Evolutionary conservation across 208 protist species (phyloP), one percentile per base, ranked within the genome.

Genomic region (Crithidia mellificae): DNA sequence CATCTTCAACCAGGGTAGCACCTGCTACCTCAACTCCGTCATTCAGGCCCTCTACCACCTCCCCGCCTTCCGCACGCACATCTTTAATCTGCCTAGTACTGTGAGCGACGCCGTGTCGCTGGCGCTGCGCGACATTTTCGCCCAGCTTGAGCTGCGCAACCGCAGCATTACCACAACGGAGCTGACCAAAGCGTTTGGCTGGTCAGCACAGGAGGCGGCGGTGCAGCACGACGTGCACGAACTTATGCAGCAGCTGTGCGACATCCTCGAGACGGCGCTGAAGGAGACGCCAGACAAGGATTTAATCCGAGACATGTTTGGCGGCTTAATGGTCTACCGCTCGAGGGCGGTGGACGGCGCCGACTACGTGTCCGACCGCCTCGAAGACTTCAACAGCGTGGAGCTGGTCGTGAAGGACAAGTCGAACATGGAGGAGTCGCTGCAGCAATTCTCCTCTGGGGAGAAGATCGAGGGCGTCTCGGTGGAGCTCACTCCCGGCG

Each of bases 211-310:
- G 30, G 86, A 92, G 20, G 78, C 77, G 29, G 74, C 78, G 30
- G 65, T 87, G 30, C 95, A 97, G 79, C 95, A 98, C 68, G 93
- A 97, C 56, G 90, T 92, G 47, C 91, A 96, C 59, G 91, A 97
- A 68, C 63, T 97, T 59, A 80, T 83, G 46, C 90, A 93, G 73
- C 82, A 92, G 55, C 77, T 97, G 20, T 93, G 95, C 62, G 91
- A 96, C 70, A 75, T 55, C 24, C 72, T 97, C 22, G 86, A 95
- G 70, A 86, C 51, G 62, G 77, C 74, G 36, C 74, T 94, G 51
- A 93, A 94, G 68, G 81, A 82, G 20, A 96, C 90, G 15, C 74
- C 80, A 4, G 38, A 91, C 12, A 80, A 87, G 47, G 61, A 81
- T 61, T 75, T 93, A 55, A 91, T 95, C 53, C 73, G 76, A 7